These are phyloP conservation scores for Lodderomyces orthopsilosis DNA, from an alignment of 1,139 yeast species.

Conservation along the genomic window DNA sequence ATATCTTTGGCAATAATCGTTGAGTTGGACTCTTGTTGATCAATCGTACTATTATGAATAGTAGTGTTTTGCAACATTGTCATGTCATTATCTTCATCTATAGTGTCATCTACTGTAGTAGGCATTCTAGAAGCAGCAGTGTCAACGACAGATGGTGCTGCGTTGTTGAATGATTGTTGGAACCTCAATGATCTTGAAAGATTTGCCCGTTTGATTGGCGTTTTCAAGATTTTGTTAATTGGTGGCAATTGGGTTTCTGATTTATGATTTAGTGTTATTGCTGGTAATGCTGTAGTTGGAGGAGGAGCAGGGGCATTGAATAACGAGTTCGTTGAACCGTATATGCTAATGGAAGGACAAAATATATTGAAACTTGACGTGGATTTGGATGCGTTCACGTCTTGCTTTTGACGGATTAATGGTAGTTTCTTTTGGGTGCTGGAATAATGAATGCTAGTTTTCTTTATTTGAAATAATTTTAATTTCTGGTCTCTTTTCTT, in stretches of 20 bases:
- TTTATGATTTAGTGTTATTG: constrained; percentile 7
- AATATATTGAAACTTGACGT: constrained; percentile 8
- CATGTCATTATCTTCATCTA: constrained; percentile 33
- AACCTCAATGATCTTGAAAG: constrained; percentile 21
- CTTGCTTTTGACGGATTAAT: constrained; percentile 9
- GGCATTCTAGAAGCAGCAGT: constrained; percentile 11
- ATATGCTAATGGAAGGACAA: background rate
- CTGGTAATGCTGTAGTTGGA: constrained; percentile 12
- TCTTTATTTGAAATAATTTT: constrained; percentile 35
- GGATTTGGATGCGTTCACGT: constrained; percentile 3
- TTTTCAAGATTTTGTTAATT: constrained; percentile 44
- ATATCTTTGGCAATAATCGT: constrained; percentile 6
- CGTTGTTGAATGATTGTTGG: constrained; percentile 15
- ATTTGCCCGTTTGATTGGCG: constrained; percentile 40
- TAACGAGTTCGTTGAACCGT: constrained; percentile 1
- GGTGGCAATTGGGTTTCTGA: constrained; percentile 28
- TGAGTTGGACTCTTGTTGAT: constrained; percentile 7
- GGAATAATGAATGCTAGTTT: constrained; percentile 26
- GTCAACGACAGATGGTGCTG: constrained; percentile 8
- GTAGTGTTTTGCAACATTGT: constrained; percentile 19
- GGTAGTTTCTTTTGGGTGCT: constrained; percentile 14
- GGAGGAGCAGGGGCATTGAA: constrained; percentile 10
- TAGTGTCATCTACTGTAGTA: constrained; percentile 25
- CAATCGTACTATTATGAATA: constrained; percentile 14
- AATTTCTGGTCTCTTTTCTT: constrained; percentile 19